Conservation (phyloP, 2,329 filamentous ascomycete species). For the Trichoderma sp. region DNA sequence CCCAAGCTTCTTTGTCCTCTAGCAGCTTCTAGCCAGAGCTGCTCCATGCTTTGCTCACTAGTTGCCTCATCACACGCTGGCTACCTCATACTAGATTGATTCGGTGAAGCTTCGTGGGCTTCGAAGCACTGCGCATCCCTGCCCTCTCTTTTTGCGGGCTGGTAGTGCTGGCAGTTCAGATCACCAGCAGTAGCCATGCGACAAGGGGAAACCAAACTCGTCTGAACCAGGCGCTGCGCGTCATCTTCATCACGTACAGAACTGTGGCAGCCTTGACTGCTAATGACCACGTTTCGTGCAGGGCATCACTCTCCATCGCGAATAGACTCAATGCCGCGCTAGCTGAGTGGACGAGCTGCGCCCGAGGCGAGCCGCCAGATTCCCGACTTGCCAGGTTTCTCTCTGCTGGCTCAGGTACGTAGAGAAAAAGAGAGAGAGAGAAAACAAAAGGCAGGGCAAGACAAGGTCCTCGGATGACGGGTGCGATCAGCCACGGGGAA, state of each 20-base stretch:
- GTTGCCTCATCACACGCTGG: background rate
- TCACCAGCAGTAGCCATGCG: background rate
- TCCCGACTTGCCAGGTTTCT: conserved; percentile 15
- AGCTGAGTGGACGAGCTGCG: conserved; percentile 3
- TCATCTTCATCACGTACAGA: background rate
- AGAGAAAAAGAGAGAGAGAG: too few relatives aligned
- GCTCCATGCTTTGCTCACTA: background rate
- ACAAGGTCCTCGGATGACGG: too few relatives aligned
- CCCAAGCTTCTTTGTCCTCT: background rate
- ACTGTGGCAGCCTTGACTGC: too few relatives aligned
- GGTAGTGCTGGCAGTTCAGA: background rate
- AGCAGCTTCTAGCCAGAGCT: background rate
- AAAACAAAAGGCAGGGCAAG: background rate
- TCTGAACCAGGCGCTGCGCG: background rate
- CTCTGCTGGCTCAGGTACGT: background rate
- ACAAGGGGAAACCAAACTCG: too few relatives aligned
- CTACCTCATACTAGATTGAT: background rate
- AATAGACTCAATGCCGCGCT: conserved; percentile 3
- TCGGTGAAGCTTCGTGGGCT: conserved; percentile 4
- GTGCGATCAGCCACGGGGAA: too few relatives aligned
- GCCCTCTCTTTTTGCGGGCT: too few relatives aligned
- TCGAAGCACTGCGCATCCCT: conserved; percentile 4
- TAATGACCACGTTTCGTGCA: too few relatives aligned
- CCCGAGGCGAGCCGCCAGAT: conserved; percentile 21
- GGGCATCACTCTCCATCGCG: background rate